phyloP scores from a whole-genome alignment of 2,329 filamentous ascomycete genomes.

The Aspergillus neoniger region DNA sequence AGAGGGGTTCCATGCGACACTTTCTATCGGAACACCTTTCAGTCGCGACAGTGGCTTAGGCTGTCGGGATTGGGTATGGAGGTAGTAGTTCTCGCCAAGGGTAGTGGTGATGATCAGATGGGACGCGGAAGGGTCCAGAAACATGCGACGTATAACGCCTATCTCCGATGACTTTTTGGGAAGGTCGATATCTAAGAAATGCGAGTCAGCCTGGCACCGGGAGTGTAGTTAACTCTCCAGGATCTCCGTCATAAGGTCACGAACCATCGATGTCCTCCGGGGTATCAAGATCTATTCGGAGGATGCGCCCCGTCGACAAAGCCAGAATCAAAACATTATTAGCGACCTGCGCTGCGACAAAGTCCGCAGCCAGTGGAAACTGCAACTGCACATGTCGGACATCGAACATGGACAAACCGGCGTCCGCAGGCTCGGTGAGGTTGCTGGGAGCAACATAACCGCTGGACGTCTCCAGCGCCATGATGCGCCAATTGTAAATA shows the following conservation, averaged over 20 bases:
- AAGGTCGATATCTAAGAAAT: conserved; percentile 81
- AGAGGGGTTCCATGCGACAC: conserved; percentile 91
- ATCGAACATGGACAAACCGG: conserved; percentile 83
- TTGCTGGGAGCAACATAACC: conserved; percentile 71
- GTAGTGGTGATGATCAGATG: conserved; percentile 91
- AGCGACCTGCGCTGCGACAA: conserved; percentile 92
- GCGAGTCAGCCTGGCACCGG: conserved; percentile 19
- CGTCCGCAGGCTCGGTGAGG: conserved; percentile 61
- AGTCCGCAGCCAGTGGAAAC: conserved; percentile 92
- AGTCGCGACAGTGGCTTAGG: conserved; percentile 79
- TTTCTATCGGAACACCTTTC: conserved; percentile 84
- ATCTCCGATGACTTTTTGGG: conserved; percentile 90
- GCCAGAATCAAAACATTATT: conserved; percentile 96
- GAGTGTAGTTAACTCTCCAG: neutral
- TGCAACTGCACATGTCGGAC: conserved; percentile 89
- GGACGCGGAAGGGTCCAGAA: conserved; percentile 94
- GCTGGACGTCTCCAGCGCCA: conserved; percentile 71
- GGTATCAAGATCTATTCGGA: conserved; percentile 90
- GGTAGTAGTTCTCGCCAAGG: conserved; percentile 93
- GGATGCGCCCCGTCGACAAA: conserved; percentile 84
- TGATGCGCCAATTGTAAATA: conserved; percentile 45
- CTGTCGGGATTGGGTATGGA: conserved; percentile 90
- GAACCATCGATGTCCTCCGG: conserved; percentile 91
- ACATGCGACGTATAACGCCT: conserved; percentile 91
- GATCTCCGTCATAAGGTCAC: conserved; percentile 15